These are phyloP conservation scores for Apophysomyces sp. DNA, from an alignment of 371 early-diverging fungal genomes.

Conservation along the genomic window DNA sequence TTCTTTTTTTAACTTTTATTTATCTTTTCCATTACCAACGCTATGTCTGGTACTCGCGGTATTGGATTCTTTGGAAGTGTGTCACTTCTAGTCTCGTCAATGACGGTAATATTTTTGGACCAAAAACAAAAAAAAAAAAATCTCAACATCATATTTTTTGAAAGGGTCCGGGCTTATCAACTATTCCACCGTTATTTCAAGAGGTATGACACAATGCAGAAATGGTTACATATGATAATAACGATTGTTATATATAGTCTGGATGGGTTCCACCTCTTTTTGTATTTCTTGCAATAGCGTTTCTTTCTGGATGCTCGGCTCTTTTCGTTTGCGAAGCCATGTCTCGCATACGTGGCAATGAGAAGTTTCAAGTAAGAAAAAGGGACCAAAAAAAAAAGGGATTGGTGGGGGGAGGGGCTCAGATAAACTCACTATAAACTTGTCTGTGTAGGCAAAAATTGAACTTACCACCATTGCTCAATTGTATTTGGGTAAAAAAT, in stretches of 20 bases:
- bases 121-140: background rate
- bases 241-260: conserved; percentile 19
- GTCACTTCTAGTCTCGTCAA: conserved; percentile 40
- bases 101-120: no score
- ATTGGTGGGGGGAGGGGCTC: no score
- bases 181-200: conserved; percentile 44
- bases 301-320: conserved; percentile 52
- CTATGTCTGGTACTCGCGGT: background rate
- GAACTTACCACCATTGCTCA: conserved; percentile 60
- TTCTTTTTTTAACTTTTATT: background rate
- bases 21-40: conserved; percentile 16
- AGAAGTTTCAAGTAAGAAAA: conserved; percentile 53
- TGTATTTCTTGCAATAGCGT: conserved; percentile 42
- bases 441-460: conserved; percentile 35
- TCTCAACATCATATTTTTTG: background rate
- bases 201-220: conserved; percentile 19
- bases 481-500: conserved; percentile 53
- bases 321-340: conserved; percentile 80
- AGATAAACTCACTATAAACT: background rate
- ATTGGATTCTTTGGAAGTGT: conserved; percentile 39
- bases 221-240: background rate
- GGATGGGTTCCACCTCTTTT: conserved; percentile 47
- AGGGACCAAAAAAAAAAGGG: background rate
- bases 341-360: conserved; percentile 77
- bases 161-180: conserved; percentile 43